Evolutionary conservation across 345 rosid genomes (phyloP), one percentile per base, ranked within the genome.

Genomic region (Lepidium africanum): DNA sequence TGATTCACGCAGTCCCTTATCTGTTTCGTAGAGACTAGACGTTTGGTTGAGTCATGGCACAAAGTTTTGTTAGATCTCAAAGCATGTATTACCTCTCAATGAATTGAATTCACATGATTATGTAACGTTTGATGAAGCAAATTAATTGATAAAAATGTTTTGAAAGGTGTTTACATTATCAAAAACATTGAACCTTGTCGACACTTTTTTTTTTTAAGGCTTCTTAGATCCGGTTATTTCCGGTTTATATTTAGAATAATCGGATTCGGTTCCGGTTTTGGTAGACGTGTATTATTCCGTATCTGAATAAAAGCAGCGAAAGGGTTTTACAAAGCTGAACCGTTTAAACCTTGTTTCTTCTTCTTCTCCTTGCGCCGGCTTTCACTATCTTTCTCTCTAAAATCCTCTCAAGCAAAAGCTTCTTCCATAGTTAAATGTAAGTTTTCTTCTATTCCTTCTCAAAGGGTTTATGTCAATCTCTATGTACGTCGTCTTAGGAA

Each of bases 391-490:
- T 17, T 38, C 40, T 45, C 67, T 46, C 40, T 59, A 65, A 65
- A 48, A 17, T 30, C 53, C 2, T 39, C 59, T 38, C 17, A 45
- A 63, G 17, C 58, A 35, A 52, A 56, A 48, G 16, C 47, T 48
- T 73, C 47, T 32, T 49, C 76, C 70, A 19, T 57, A 11, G 32
- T 65, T 11, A 58, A 73, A 39, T 17, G 77, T 73, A 73, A 73
- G 77, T 36, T 50, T 1, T 50, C 55, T 14, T 58, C 39, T n/a
- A 5, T 23, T 49, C 53, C 53, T 65, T 49, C 12, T 21, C 3
- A 4, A 47, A 30, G 3, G 1, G 1, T 30, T 19, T 57, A 2
- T 38, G 0, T 73, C 46, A 48, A 58, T 49, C 39, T 58, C 13
- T 25, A 2, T 5, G 19, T 12, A 7, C 13, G 5, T 62, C 64